These are phyloP conservation scores for Phaeoacremonium minimum DNA, from an alignment of 2,329 filamentous ascomycete species.

Conservation along the genomic window DNA sequence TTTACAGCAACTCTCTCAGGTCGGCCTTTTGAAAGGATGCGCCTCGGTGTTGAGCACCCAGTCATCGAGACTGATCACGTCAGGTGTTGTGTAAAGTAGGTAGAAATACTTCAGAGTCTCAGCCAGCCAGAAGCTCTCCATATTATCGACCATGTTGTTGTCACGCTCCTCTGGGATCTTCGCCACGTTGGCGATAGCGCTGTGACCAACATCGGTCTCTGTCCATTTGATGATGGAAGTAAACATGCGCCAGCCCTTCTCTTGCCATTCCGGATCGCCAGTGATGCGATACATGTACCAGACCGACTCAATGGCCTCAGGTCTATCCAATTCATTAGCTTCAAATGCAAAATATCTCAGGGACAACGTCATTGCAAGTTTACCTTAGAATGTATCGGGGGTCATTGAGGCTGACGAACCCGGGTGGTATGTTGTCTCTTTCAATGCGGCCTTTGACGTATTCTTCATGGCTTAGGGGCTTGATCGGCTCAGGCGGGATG, in stretches of 20 bases:
- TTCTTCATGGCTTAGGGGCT: constrained; percentile 49
- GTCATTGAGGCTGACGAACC: constrained; percentile 41
- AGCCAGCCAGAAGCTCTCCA: constrained; percentile 89
- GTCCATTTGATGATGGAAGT: constrained; percentile 64
- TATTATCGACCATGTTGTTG: constrained; percentile 49
- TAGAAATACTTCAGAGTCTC: constrained; percentile 95
- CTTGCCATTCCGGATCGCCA: constrained; percentile 68
- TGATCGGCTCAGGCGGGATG: constrained; percentile 24
- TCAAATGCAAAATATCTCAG: neutral
- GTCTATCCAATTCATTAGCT: constrained; percentile 39
- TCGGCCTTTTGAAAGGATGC: constrained; percentile 50
- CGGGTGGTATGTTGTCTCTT: constrained; percentile 40
- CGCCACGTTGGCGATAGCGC: constrained; percentile 64
- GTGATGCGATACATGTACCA: constrained; percentile 92
- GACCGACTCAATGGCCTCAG: constrained; percentile 83
- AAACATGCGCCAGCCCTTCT: constrained; percentile 87
- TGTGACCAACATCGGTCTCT: constrained; percentile 61
- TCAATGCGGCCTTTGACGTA: constrained; percentile 43
- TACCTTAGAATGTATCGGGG: constrained; percentile 60
- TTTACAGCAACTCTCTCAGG: constrained; percentile 14
- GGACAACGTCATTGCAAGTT: too few species aligned
- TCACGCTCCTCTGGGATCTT: constrained; percentile 20
- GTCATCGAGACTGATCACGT: constrained; percentile 62
- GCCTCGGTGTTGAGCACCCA: constrained; percentile 65
- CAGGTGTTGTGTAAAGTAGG: constrained; percentile 67